Conservation (phyloP, 768 basidiomycete species). For the Calocera viscosa region DNA sequence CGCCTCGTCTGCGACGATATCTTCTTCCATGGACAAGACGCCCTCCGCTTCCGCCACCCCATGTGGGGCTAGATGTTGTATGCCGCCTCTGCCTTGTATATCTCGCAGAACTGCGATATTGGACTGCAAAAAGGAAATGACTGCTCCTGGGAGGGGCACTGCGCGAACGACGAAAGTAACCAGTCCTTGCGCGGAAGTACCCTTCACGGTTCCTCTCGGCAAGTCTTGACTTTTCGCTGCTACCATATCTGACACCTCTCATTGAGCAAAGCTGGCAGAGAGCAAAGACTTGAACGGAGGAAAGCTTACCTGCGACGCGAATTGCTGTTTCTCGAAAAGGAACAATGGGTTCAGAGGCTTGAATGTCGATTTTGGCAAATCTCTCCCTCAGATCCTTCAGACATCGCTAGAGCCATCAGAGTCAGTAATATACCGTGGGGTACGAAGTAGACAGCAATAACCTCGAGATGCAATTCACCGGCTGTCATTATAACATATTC, state of each 20-base stretch:
- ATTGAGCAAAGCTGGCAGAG: background rate
- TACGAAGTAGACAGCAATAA: slow-evolving; percentile 24
- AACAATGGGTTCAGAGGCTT: slow-evolving; percentile 88
- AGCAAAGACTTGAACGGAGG: slow-evolving; percentile 13
- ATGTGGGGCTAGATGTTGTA: slow-evolving; percentile 15
- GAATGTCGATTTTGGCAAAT: slow-evolving; percentile 86
- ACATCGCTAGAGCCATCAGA: slow-evolving; percentile 51
- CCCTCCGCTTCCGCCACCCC: slow-evolving; percentile 19
- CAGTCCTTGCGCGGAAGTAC: slow-evolving; percentile 52
- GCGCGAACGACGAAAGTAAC: slow-evolving; percentile 79
- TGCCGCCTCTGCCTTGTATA: slow-evolving; percentile 28
- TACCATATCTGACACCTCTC: slow-evolving; percentile 56
- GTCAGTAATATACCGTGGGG: background rate
- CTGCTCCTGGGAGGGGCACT: slow-evolving; percentile 53
- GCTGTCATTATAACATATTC: slow-evolving; percentile 95
- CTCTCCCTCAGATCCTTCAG: slow-evolving; percentile 91
- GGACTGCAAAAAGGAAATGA: slow-evolving; percentile 65
- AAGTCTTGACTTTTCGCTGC: slow-evolving; percentile 62
- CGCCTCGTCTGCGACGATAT: slow-evolving; percentile 45
- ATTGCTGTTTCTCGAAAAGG: slow-evolving; percentile 95
- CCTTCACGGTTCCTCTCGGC: slow-evolving; percentile 64
- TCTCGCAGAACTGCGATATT: slow-evolving; percentile 54
- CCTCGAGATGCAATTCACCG: slow-evolving; percentile 92
- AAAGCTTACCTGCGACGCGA: slow-evolving; percentile 49
- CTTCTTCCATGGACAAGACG: slow-evolving; percentile 27